Evolutionary conservation across 805 yeast species (phyloP), one percentile per base, ranked within the genome.

Genomic region (Candida oleophila): DNA sequence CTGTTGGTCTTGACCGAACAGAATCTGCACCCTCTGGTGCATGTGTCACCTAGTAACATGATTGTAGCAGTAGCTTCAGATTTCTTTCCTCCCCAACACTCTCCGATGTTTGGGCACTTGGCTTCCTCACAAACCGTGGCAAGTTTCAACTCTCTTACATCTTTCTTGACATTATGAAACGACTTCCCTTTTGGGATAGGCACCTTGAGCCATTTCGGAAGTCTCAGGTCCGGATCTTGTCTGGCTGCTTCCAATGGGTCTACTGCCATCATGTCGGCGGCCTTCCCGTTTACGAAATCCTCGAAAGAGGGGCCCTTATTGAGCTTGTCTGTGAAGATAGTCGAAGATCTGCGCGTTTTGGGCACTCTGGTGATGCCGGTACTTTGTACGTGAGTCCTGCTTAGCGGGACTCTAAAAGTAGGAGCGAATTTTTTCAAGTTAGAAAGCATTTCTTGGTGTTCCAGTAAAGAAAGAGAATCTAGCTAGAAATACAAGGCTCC

Each of bases 121-220:
- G 99, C 99, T 61, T 94, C 99, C 67, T 94, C 98, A 69, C 99
- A 94, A 25, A 94, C 99, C 0, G 99, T 94, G 33, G 96, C 86
- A 43, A 94, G 73, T 53, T 89, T 89, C 49, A 94, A 73, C 48
- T 96, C 97, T 50, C 89, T 77, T 30, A 94, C 84, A 61, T 94
- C 99, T 41, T 81, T 78, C 61, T 92, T 90, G 55, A 94, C 74
- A 55, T 82, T 83, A 56, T 83, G 83, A 65, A 81, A 94, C 22
- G 87, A 84, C 52, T 83, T 77, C 39, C 99, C 99, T 69, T 88
- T 89, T n/a, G 99, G 99, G 51, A 94, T 92, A 2, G 96, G 96
- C 2, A 91, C 96, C 64, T 89, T 90, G 45, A 94, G 75, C 99
- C 99, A 94, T 41, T 81, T 72, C 2, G 99, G 99, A 47, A 94